Evolutionary conservation across 2,329 filamentous ascomycete genomes (phyloP).

Genomic region (Epichloe brachyelytri): DNA sequence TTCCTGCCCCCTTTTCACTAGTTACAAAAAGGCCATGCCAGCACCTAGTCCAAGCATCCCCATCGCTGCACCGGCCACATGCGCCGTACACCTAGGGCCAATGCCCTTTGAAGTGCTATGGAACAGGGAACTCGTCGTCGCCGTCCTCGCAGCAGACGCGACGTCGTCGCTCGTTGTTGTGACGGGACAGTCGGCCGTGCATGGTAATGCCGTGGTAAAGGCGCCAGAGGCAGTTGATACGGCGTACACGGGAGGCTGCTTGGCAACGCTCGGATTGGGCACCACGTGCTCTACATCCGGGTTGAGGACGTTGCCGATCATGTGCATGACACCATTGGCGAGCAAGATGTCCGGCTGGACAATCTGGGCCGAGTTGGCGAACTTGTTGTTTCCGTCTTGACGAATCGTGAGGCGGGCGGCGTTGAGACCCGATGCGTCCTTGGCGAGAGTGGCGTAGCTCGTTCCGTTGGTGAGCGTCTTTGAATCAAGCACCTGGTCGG

Average conservation of each 20-base stretch:
- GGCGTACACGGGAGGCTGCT: constrained; percentile 39
- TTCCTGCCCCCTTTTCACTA: too few relatives aligned
- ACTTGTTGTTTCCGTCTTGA: constrained; percentile 31
- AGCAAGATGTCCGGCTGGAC: constrained; percentile 39
- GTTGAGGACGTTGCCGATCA: constrained; percentile 41
- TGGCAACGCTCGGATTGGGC: constrained; percentile 25
- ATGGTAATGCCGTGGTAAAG: constrained; percentile 31
- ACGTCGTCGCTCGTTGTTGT: constrained; percentile 11
- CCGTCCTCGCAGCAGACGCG: constrained; percentile 9
- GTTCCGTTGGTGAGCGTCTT: constrained; percentile 21
- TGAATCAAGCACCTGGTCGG: constrained; percentile 40
- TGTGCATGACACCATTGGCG: constrained; percentile 45
- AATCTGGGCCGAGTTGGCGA: constrained; percentile 40
- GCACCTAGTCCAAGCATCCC: constrained; percentile 18
- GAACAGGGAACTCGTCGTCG: constrained; percentile 8
- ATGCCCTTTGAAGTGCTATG: constrained; percentile 14
- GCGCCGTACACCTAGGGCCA: constrained; percentile 14
- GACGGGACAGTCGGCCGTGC: constrained; percentile 26
- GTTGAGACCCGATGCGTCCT: constrained; percentile 27
- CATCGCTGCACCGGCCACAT: constrained; percentile 16
- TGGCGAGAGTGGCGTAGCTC: constrained; percentile 21
- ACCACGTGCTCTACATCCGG: constrained; percentile 21
- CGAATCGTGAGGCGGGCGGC: constrained; percentile 22
- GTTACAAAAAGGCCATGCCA: constrained; percentile 13
- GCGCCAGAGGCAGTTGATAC: constrained; percentile 32